These are phyloP conservation scores for Madurella fahalii DNA, from an alignment of 2,329 filamentous ascomycete species.

Conservation along the genomic window DNA sequence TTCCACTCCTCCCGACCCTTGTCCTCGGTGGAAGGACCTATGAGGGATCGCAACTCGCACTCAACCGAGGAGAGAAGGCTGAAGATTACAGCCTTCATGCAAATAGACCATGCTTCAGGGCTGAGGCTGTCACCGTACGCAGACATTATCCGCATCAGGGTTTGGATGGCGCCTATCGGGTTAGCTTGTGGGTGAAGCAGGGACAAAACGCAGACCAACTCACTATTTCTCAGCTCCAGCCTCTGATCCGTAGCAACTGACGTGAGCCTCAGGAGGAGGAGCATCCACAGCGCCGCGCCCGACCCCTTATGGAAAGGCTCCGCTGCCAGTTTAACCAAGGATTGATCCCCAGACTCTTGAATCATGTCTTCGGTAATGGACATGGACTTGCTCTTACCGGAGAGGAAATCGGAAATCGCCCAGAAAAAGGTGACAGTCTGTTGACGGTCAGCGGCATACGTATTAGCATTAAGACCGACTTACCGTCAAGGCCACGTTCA, in stretches of 20 bases:
- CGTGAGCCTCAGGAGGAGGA: conserved; percentile 67
- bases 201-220: conserved; percentile 25
- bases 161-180: conserved; percentile 70
- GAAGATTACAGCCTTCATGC: conserved; percentile 77
- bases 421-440: conserved; percentile 92
- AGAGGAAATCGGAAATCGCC: conserved; percentile 87
- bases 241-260: conserved; percentile 67
- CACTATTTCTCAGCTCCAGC: conserved; percentile 73
- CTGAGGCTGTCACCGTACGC: conserved; percentile 79
- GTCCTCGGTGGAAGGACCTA: conserved; percentile 36
- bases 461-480: conserved; percentile 28
- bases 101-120: conserved; percentile 76
- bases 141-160: conserved; percentile 84
- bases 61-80: conserved; percentile 70
- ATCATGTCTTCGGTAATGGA: conserved; percentile 56
- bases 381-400: conserved; percentile 54
- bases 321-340: conserved; percentile 55
- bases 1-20: conserved; percentile 58
- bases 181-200: conserved; percentile 27
- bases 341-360: conserved; percentile 51
- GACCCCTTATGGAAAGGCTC: conserved; percentile 57
- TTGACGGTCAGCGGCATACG: conserved; percentile 8
- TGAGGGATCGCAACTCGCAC: conserved; percentile 43
- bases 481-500: conserved; percentile 92
- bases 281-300: conserved; percentile 72